Evolutionary conservation across 169 alveolate genomes (phyloP).

Genomic region (Plasmodium fragile): DNA sequence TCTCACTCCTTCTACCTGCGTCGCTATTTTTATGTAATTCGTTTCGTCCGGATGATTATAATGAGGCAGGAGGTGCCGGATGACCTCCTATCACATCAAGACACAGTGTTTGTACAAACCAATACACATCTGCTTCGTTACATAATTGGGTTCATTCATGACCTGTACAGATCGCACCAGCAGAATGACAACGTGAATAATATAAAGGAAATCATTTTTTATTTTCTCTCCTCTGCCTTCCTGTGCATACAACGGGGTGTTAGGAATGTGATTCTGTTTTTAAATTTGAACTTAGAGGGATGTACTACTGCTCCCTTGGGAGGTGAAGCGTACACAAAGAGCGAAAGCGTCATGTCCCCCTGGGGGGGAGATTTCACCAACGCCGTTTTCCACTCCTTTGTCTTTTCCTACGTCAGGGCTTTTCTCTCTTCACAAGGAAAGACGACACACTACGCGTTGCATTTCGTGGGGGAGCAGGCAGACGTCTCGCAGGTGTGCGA

Average conservation of each 20-base stretch:
- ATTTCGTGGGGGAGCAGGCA: background rate
- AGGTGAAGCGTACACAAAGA: background rate
- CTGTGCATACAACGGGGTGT: background rate
- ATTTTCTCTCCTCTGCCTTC: conserved; percentile 9
- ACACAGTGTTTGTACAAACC: conserved; percentile 3
- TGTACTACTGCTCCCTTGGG: background rate
- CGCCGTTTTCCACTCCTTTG: background rate
- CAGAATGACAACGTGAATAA: background rate
- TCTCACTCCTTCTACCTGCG: conserved; percentile 18
- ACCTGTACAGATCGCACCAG: background rate
- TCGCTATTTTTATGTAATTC: conserved; percentile 8
- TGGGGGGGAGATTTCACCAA: background rate
- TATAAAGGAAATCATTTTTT: background rate
- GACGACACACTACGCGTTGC: background rate
- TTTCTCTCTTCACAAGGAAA: background rate
- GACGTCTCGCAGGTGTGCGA: conserved; percentile 1
- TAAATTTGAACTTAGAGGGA: background rate
- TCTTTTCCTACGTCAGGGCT: conserved; percentile 15
- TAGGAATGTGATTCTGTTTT: conserved; percentile 12
- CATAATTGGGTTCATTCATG: background rate
- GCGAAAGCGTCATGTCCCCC: background rate
- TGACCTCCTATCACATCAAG: background rate
- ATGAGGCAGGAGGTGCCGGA: background rate
- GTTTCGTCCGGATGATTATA: background rate
- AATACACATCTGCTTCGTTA: background rate